Percentiles rank a stretch among this genome's conserved stretches.
Conservation (phyloP, 352 stramenopile species). For the Peronospora belbahrii region DNA sequence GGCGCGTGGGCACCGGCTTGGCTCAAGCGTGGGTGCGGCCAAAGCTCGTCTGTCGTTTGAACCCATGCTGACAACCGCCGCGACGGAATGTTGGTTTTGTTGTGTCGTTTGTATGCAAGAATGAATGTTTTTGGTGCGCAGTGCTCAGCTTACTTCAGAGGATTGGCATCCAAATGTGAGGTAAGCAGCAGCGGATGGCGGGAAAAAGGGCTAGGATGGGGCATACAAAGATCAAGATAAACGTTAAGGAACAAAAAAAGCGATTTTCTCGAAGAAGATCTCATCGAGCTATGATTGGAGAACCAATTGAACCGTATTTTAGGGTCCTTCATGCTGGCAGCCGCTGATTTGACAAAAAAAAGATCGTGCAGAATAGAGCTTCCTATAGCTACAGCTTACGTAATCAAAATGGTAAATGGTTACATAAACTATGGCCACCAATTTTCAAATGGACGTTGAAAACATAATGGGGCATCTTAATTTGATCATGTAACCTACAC, state of each 20-base stretch:
- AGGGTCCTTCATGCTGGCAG: background rate
- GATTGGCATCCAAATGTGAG: conserved; percentile 24
- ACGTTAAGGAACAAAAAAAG: conserved; percentile 2
- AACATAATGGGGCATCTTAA: no score
- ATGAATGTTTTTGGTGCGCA: background rate
- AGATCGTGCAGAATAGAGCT: background rate
- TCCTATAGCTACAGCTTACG: background rate
- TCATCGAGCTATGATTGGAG: conserved; percentile 6
- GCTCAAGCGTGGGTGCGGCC: conserved; percentile 2
- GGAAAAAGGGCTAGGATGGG: background rate
- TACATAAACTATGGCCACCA: no score
- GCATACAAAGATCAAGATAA: conserved; percentile 14
- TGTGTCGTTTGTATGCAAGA: conserved; percentile 29
- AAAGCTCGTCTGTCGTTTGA: conserved; percentile 35
- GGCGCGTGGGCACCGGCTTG: background rate
- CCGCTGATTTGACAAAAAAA: background rate
- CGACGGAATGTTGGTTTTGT: conserved; percentile 43
- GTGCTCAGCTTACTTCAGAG: conserved; percentile 1
- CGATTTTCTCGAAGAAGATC: conserved; percentile 19
- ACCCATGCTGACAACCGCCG: conserved; percentile 27
- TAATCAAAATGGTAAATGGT: background rate
- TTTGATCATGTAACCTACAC: no score
- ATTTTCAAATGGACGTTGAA: no score
- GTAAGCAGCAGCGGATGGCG: conserved; percentile 1
- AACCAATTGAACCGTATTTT: background rate